phyloP scores from a whole-genome alignment of 805 yeast genomes.

The Priceomyces melissophilus region DNA sequence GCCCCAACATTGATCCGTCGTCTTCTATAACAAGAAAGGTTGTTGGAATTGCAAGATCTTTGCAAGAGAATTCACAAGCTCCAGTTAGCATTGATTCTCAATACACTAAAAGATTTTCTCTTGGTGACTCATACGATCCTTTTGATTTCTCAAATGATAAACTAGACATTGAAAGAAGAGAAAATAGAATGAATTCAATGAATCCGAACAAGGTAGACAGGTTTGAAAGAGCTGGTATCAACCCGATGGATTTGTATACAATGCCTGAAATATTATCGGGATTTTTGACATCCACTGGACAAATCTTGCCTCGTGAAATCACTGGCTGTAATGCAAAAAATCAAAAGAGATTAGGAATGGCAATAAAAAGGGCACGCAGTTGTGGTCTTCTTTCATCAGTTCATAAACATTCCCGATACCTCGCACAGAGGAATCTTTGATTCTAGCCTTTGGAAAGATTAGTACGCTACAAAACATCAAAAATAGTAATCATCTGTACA shows the following conservation, averaged over 20 bases:
- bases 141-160: conserved; percentile 71
- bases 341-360: conserved; percentile 70
- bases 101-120: conserved; percentile 46
- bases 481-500: too few relatives aligned
- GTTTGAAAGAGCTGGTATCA: conserved; percentile 49
- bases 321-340: conserved; percentile 65
- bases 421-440: conserved; percentile 39
- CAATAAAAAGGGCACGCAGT: conserved; percentile 75
- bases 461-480: too few relatives aligned
- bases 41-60: conserved; percentile 31
- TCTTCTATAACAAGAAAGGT: conserved; percentile 26
- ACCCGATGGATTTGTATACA: conserved; percentile 69
- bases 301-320: conserved; percentile 66
- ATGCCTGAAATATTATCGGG: conserved; percentile 67
- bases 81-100: conserved; percentile 29
- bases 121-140: conserved; percentile 68
- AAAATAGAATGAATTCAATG: conserved; percentile 18
- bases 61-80: conserved; percentile 28
- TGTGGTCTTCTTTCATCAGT: conserved; percentile 75
- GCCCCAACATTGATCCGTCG: conserved; percentile 8
- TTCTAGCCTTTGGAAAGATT: background rate
- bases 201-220: conserved; percentile 22
- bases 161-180: conserved; percentile 46
- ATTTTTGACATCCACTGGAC: conserved; percentile 69
- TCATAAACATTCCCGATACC: conserved; percentile 55